Base-by-base conservation (phyloP, 371 early-diverging fungal species). In the Umbelopsis sp. region DNA sequence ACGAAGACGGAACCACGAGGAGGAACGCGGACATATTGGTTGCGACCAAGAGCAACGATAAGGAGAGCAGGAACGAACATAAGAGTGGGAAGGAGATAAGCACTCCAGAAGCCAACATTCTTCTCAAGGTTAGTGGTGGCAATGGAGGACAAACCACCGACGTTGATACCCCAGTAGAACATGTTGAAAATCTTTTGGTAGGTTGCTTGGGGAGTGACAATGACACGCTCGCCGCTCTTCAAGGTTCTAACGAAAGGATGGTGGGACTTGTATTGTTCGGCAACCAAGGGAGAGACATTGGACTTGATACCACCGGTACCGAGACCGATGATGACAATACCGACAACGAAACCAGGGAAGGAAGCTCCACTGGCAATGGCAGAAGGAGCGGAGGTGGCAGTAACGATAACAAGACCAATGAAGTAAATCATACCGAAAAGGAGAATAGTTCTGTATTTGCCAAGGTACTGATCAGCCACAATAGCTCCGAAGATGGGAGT, bases 361-460 rank as follows among this genome's bases (percentile, higher is more conserved):
- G 82, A 85, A 46, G 73, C 70, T 7, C 76, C 69, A 38, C 73
- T 73, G 62, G 74, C 76, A 63, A 88, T 76, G 16, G 78, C 71
- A 22, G 76, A 68, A n/a, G 79, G 63, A 18, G 82, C 69, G 0
- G 89, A 74, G 10, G 88, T 83, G 14, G 89, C 68, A 1, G 86
- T 72, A 44, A 89, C 65, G 38, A 89, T 64, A 10, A 78, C 65
- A 18, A 86, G 72, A 37, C 94, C 93, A 22, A 87, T 44, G 2
- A 84, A 69, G 72, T 93, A 93, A 38, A 87, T 50, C 46, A 77
- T 48, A 44, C 81, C 74, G 51, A 92, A 88, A 48, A 84, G 63
- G 32, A 89, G 38, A 20, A 92, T 91, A 22, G 92, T 89, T 75
- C 83, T 82, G 79, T 80, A 91, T 79, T 89, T 89, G 68, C 94